Conservation (phyloP, 345 rosid species). For the Linum lewisii region DNA sequence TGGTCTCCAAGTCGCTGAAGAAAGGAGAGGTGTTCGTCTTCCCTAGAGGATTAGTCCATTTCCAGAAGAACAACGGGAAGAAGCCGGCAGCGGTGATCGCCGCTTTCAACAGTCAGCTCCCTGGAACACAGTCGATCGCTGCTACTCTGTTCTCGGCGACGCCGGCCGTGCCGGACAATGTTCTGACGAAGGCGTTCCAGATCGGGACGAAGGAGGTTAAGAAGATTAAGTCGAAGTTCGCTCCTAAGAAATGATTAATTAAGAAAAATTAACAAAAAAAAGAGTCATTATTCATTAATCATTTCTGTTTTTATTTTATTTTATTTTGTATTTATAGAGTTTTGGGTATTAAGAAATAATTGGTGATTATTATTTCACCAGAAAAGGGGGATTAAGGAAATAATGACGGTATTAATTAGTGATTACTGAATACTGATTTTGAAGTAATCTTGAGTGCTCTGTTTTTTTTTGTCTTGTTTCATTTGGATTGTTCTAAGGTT, state of each 20-base stretch:
- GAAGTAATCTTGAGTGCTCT: no score
- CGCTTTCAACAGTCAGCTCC: neutral
- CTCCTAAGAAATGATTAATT: neutral
- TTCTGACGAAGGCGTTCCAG: slow-evolving; percentile 1
- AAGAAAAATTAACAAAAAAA: neutral
- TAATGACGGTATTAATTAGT: no score
- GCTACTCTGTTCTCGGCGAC: neutral
- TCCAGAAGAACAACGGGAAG: slow-evolving; percentile 8
- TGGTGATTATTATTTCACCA: no score
- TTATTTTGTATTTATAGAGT: neutral
- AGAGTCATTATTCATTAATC: neutral
- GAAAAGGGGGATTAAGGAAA: no score
- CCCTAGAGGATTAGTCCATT: slow-evolving; percentile 2
- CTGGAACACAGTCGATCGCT: neutral
- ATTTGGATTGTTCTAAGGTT: no score
- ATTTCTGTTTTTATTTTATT: neutral
- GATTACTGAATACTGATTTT: no score
- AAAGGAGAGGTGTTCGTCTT: slow-evolving; percentile 3
- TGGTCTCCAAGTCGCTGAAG: slow-evolving; percentile 2
- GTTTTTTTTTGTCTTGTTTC: no score
- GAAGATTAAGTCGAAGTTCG: slow-evolving; percentile 5
- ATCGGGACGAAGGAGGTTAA: slow-evolving; percentile 1
- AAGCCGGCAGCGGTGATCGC: slow-evolving; percentile 1
- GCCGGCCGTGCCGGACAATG: slow-evolving; percentile 4
- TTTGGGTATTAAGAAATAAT: no score